A percentile compares a stretch with the other conserved stretches of the same genome.
Conservation (phyloP, 2,329 filamentous ascomycete genomes). For the Colletotrichum sp. region DNA sequence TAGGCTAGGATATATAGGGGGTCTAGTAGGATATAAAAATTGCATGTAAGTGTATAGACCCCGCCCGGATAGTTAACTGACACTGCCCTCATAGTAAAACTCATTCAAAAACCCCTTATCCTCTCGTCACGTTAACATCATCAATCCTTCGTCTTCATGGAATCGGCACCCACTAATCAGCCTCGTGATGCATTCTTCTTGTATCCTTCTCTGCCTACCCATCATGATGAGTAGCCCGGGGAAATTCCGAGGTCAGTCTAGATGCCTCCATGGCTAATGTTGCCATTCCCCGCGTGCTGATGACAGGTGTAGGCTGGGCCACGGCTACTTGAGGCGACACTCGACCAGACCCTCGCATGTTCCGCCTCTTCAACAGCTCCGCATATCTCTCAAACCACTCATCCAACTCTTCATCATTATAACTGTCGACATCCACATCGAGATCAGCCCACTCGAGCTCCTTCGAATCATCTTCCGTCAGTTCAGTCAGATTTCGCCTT, state of each 20-base stretch:
- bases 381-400: not conserved
- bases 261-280: not conserved
- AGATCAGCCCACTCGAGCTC: not conserved
- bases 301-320: not conserved
- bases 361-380: not conserved
- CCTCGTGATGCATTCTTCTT: constrained; percentile 20
- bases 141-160: too few relatives aligned
- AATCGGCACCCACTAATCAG: too few relatives aligned
- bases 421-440: not conserved
- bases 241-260: not conserved
- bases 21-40: too few relatives aligned
- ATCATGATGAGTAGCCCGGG: not conserved
- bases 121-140: too few relatives aligned
- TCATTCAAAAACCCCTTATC: too few relatives aligned
- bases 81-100: too few relatives aligned
- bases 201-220: too few relatives aligned
- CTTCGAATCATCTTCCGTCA: not conserved
- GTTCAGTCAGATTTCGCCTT: not conserved
- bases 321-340: not conserved
- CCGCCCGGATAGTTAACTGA: too few relatives aligned
- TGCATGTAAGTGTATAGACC: too few relatives aligned
- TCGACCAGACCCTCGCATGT: not conserved
- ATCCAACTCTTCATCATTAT: not conserved
- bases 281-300: not conserved
- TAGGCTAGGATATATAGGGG: too few relatives aligned